Evolutionary conservation across 768 basidiomycete species (phyloP).

Genomic region (Porphyrellus cyaneotinctus): DNA sequence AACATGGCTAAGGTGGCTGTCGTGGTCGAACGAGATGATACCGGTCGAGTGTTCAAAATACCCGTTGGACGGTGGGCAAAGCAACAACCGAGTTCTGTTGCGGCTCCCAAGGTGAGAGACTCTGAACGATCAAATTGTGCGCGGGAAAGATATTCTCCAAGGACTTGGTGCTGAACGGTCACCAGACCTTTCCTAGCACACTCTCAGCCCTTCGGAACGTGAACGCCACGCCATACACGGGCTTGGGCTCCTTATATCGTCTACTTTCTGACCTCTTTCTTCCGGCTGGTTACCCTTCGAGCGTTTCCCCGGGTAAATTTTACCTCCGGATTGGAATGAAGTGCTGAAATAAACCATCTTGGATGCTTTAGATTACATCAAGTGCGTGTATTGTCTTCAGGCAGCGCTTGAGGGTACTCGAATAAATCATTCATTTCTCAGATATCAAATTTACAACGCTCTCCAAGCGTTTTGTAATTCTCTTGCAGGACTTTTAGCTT

Average conservation of each 20-base stretch:
- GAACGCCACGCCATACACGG: not conserved
- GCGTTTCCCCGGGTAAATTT: conserved; percentile 54
- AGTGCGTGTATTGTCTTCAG: conserved; percentile 33
- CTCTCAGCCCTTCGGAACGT: not conserved
- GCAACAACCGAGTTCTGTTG: not conserved
- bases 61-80: conserved; percentile 7
- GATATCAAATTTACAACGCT: conserved; percentile 64
- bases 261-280: conserved; percentile 43
- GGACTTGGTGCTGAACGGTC: too few species aligned
- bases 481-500: conserved; percentile 57
- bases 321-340: not conserved
- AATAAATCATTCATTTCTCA: conserved; percentile 22
- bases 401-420: conserved; percentile 5
- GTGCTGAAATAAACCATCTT: not conserved
- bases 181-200: conserved; percentile 1
- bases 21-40: conserved; percentile 22
- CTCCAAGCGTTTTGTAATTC: conserved; percentile 70
- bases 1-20: not conserved
- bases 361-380: conserved; percentile 45
- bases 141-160: not conserved
- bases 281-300: conserved; percentile 58
- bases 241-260: conserved; percentile 10
- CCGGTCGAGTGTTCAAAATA: conserved; percentile 16
- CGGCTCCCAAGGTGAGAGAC: conserved; percentile 17
- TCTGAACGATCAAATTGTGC: not conserved